phyloP scores from a whole-genome alignment of 176 grass and related monocot genomes.

The barley (Hordeum vulgare) region MorexV3_pseudomolecules_assembly NC_058518.1:331513005-331513504 shows the following conservation, averaged over 20 bases:
- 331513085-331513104: neutral
- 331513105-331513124: neutral
- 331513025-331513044: slow-evolving; percentile 2
- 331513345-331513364: neutral
- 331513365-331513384: neutral
- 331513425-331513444: neutral
- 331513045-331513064: neutral
- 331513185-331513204: neutral
- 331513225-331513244: neutral
- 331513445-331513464: neutral
- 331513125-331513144: neutral
- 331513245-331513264: neutral
- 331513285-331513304: neutral
- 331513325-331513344: neutral
- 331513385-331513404: neutral
- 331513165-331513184: neutral
- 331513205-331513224: neutral
- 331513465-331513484: neutral
- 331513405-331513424: neutral
- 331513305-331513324: neutral
- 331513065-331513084: neutral
- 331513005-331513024: slow-evolving; percentile 61
- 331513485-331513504: neutral
- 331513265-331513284: neutral
- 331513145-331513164: neutral